Evolutionary conservation across 352 stramenopile species (phyloP), one percentile per base, ranked within the genome.

Genomic region (Achlya hypogyna): DNA sequence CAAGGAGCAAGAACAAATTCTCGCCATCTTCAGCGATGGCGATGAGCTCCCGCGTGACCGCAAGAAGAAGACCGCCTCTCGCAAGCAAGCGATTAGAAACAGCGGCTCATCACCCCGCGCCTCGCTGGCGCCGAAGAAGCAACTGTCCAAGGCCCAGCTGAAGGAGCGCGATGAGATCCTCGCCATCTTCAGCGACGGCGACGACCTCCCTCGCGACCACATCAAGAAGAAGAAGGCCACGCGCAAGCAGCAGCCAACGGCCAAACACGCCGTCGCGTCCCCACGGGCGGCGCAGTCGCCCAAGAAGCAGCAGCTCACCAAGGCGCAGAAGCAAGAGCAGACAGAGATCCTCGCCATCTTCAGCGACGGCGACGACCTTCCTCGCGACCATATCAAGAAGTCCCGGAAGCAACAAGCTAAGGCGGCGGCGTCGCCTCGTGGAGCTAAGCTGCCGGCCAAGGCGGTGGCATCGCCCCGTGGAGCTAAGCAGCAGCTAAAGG

Each of bases 311-410:
- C n/a, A 12, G 1, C 8, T 56, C 25, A 22, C 49, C 49, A 56
- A 56, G 49, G 49, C 49, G 12, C 49, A 56, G 31, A 31, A 38
- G 6, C 25, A 20, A 1, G 49, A 56, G 49, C 49, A 56, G 31
- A 16, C 16, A 10, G 49, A 56, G n/a, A 56, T 56, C 49, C n/a
- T 56, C 12, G 49, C 49, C 8, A 56, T 56, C 8, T 56, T 56
- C 31, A 56, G 49, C 31, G 49, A 56, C 31, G 49, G 49, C 31
- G 49, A 56, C n/a, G 49, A 56, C 12, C 49, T 56, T 56, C 49
- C 49, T 38, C 49, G 49, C 10, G 49, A 56, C 49, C 49, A 56
- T 12, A 9, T n/a, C 49, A 56, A 56, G 49, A 56, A 10, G 14
- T 12, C 25, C 10, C 31, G 25, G 12, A 56, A 56, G 31, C 49